Percentiles rank a stretch among this genome's conserved stretches.
phyloP scores from a whole-genome alignment of 2,329 filamentous ascomycete species.

The Neopestalotiopsis clavispora region DNA sequence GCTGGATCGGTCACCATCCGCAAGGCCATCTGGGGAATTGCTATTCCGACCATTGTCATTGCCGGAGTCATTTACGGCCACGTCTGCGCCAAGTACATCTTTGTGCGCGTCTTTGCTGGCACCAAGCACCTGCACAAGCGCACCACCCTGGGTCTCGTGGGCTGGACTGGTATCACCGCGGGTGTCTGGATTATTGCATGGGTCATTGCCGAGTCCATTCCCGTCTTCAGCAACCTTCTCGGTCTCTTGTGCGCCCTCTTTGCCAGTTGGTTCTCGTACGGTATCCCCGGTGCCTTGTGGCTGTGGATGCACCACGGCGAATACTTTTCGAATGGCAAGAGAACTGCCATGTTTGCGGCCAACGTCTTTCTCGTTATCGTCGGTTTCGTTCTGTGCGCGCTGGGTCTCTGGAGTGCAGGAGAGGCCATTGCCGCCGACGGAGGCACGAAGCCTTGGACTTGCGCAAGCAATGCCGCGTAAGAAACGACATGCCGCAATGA shows the following conservation, averaged over 20 bases:
- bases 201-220: constrained; percentile 72
- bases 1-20: constrained; percentile 56
- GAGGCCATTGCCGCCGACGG: constrained; percentile 39
- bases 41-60: constrained; percentile 72
- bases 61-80: constrained; percentile 74
- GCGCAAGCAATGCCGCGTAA: constrained; percentile 31
- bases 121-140: constrained; percentile 59
- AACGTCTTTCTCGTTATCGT: constrained; percentile 39
- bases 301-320: constrained; percentile 50
- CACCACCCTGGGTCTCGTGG: constrained; percentile 53
- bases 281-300: constrained; percentile 53
- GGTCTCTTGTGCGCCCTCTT: constrained; percentile 68
- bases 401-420: constrained; percentile 46
- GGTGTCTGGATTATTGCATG: constrained; percentile 65
- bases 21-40: constrained; percentile 71
- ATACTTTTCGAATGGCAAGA: constrained; percentile 40
- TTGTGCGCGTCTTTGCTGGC: constrained; percentile 65
- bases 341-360: constrained; percentile 35
- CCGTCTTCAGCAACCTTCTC: constrained; percentile 70
- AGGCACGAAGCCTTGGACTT: constrained; percentile 41
- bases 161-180: constrained; percentile 63
- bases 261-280: constrained; percentile 69
- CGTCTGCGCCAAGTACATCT: constrained; percentile 70
- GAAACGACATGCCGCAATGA: background rate
- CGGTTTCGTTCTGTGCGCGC: constrained; percentile 41